Conservation (phyloP, 306 rosid genomes). For the Rosa lucieae region DNA sequence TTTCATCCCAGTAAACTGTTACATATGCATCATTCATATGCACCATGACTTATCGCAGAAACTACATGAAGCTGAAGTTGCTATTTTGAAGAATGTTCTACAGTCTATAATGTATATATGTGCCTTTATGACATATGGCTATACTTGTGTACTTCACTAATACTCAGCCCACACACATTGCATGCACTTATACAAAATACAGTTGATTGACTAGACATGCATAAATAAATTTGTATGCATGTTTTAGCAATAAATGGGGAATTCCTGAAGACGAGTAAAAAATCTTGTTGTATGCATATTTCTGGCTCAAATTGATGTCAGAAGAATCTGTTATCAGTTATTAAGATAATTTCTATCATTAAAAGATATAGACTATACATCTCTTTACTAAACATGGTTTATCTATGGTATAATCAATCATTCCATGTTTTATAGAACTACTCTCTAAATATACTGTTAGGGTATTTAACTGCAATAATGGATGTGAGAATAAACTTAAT, state of each 20-base stretch:
- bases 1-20: no score
- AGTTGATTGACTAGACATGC: not conserved
- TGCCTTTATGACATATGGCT: not conserved
- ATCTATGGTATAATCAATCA: not conserved
- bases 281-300: no score
- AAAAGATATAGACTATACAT: no score
- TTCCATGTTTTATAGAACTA: not conserved
- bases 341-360: not conserved
- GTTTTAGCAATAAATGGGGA: not conserved
- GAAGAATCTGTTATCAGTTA: no score
- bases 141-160: not conserved
- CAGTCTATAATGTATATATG: no score
- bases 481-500: not conserved
- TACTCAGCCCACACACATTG: not conserved
- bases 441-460: not conserved
- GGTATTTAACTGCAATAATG: no score
- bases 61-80: not conserved
- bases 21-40: no score
- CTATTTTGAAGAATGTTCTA: not conserved
- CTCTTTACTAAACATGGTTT: no score
- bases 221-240: not conserved
- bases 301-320: no score
- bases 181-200: not conserved
- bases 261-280: not conserved
- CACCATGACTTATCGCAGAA: not conserved